Base-by-base conservation (phyloP, 306 rosid species). In the Lagenaria siceraria region DNA sequence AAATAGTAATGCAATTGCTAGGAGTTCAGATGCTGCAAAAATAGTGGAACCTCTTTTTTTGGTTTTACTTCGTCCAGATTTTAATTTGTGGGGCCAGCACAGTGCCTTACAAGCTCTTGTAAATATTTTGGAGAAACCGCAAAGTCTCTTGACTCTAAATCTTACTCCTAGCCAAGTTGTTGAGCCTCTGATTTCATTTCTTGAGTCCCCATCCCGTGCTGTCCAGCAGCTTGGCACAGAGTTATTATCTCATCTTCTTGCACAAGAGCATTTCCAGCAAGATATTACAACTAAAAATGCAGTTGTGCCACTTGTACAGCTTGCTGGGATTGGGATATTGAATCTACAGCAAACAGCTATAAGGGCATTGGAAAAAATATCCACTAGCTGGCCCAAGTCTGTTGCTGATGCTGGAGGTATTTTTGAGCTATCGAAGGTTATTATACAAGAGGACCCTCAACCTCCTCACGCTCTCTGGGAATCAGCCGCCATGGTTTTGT, bases 181-280 rank as follows among this genome's bases (percentile, higher is more conserved):
- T 52, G 93, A 92, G 69, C 98, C 98, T 63, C 86, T 95, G 65
- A 90, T 95, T 84, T 84, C 96, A 49, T 95, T 92, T 83, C 89
- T 95, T 48, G 97, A 95, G 83, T 94, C 98, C 77, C 97, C 97
- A 70, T 90, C 95, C 77, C 93, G 84, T 83, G 97, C 93, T 80
- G 91, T 95, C 78, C 98, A 95, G 87, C 98, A 95, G 89, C 98
- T 95, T 79, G 98, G 97, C 80, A 92, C 98, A 27, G 98, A 95
- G 83, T 83, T 95, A 76, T 82, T 95, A 51, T 87, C 98, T 81
- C 97, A 95, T 88, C 96, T 95, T 84, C 96, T 95, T 83, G 96
- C 93, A 49, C 97, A 90, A 84, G 96, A 92, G 79, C 97, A 95
- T 83, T 95, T 92, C 81, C 97, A 95, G 90, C 93, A 90, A 88